These are phyloP conservation scores for Homolaphlyctis polyrhiza DNA, from an alignment of 371 early-diverging fungal species.

Conservation along the genomic window DNA sequence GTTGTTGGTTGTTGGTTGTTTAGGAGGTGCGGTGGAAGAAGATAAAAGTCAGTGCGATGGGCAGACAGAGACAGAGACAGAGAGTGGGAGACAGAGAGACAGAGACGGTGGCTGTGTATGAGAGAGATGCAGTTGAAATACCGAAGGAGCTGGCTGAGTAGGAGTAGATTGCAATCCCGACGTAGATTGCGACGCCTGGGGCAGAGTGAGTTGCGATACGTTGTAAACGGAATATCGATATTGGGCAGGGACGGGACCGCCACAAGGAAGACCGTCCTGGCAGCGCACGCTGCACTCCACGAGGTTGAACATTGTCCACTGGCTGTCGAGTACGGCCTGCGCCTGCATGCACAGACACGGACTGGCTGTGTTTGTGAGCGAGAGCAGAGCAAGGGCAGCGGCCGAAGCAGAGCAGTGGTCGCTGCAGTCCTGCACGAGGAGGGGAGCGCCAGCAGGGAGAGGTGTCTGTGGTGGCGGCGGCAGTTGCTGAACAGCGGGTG, in stretches of 20 bases:
- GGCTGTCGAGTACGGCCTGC: background rate
- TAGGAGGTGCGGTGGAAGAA: no score
- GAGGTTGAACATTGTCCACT: background rate
- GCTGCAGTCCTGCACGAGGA: background rate
- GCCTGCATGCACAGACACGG: background rate
- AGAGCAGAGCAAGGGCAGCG: background rate
- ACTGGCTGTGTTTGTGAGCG: no score
- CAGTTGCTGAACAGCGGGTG: background rate
- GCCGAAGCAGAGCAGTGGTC: background rate
- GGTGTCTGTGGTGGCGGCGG: background rate
- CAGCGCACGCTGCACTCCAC: background rate
- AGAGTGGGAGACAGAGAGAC: no score
- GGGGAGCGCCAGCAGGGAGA: background rate
- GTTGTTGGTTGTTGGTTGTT: no score
- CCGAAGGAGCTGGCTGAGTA: no score
- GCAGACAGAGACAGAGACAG: no score
- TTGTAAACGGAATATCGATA: slow-evolving; percentile 1
- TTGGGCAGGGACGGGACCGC: background rate
- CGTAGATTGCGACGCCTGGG: no score
- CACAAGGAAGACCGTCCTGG: background rate
- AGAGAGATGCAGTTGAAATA: no score
- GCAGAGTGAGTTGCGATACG: background rate
- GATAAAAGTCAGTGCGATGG: no score
- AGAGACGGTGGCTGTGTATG: no score
- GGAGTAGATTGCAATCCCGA: no score